A percentile compares a stretch with the other conserved stretches of the same genome.
Conservation (phyloP, 441 rosid genomes). For the Populus trichocarpa region DNA sequence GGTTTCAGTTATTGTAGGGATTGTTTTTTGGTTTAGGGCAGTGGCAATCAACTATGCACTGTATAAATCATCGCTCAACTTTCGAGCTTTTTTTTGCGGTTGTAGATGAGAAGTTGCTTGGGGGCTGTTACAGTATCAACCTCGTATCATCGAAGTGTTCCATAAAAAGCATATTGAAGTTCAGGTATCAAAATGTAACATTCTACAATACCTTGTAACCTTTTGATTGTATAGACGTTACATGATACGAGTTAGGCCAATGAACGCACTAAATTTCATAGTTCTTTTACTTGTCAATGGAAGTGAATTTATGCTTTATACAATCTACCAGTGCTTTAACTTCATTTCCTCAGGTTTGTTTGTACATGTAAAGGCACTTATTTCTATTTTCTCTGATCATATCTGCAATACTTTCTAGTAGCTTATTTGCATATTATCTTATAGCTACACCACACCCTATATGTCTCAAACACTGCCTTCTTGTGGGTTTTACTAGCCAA, state of each 20-base stretch:
- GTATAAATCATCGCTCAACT: neutral
- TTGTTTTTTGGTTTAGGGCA: neutral
- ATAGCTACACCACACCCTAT: neutral
- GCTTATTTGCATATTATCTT: neutral
- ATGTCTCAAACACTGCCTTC: neutral
- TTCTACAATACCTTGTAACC: neutral
- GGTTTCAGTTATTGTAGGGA: neutral
- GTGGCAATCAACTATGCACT: neutral
- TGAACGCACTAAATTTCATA: neutral
- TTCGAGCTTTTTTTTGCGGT: neutral
- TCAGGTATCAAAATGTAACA: neutral
- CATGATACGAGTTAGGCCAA: neutral
- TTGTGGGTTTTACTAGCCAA: neutral
- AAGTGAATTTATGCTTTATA: no score
- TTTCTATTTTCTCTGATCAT: neutral
- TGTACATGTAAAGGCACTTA: neutral
- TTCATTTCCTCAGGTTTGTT: neutral
- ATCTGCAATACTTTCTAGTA: neutral
- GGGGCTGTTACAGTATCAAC: neutral
- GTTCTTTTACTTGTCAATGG: neutral
- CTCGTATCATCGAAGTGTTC: neutral
- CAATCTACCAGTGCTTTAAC: neutral
- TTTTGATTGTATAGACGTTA: neutral
- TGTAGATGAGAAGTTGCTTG: conserved; percentile 3
- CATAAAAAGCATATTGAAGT: neutral